Conservation (phyloP, 176 grass and related monocot genomes). For the Dactylis glomerata region DNA sequence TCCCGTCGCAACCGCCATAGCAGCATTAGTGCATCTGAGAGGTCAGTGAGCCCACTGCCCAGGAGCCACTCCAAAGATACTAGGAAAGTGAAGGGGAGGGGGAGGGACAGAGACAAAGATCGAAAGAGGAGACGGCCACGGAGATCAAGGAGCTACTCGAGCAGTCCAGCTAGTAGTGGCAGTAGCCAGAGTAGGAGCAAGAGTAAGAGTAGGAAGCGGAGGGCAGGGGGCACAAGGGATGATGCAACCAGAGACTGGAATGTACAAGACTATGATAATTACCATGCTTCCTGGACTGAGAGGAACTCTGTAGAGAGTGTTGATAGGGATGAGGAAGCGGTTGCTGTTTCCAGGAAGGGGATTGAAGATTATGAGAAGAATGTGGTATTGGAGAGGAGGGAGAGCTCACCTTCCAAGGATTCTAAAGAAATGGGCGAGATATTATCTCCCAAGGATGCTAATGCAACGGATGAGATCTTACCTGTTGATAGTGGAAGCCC, state of each 20-base stretch:
- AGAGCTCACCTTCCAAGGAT: constrained; percentile 11
- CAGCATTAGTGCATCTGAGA: constrained; percentile 32
- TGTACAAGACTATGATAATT: constrained; percentile 39
- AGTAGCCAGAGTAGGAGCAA: constrained; percentile 42
- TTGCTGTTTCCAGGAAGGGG: constrained; percentile 12
- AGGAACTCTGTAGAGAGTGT: neutral
- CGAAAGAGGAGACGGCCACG: constrained; percentile 20
- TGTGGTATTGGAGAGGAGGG: neutral
- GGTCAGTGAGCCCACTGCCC: constrained; percentile 35
- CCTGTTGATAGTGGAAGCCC: constrained; percentile 29
- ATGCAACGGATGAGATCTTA: constrained; percentile 15
- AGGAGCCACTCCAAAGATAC: constrained; percentile 40
- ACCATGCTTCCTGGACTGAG: neutral
- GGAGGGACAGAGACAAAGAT: constrained; percentile 32
- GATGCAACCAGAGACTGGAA: constrained; percentile 31
- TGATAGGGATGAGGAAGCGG: neutral
- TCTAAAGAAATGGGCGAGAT: neutral
- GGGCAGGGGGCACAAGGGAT: constrained; percentile 3
- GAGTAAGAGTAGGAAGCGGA: constrained; percentile 24
- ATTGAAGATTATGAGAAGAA: constrained; percentile 28
- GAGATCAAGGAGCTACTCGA: constrained; percentile 34
- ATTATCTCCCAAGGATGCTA: constrained; percentile 19
- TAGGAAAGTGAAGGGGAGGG: constrained; percentile 41
- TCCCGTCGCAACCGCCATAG: constrained; percentile 34
- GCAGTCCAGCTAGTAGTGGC: constrained; percentile 34